Evolutionary conservation across 1,139 yeast genomes (phyloP).

Genomic region (Saccharomyces uvarum): DNA sequence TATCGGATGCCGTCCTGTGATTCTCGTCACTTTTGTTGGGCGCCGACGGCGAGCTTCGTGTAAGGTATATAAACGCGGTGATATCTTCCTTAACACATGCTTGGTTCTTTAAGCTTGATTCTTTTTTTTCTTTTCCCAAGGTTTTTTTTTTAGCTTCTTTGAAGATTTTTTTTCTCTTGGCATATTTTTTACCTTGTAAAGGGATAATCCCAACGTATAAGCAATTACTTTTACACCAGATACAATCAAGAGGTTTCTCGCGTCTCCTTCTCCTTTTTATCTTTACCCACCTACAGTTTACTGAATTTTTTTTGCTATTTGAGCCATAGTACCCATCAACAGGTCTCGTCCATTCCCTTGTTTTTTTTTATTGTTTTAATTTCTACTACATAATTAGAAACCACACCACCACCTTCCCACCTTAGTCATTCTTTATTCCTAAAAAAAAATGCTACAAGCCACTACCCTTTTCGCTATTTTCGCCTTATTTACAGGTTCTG

Average conservation of each 20-base stretch:
- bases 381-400: neutral
- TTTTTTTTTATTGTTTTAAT: neutral
- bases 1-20: neutral
- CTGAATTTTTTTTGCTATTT: constrained; percentile 1
- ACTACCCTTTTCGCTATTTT: constrained; percentile 1
- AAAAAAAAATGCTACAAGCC: neutral
- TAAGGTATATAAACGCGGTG: neutral
- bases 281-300: neutral
- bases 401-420: neutral
- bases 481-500: neutral
- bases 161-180: neutral
- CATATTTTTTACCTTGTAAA: neutral
- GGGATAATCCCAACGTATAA: neutral
- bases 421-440: constrained; percentile 1
- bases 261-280: neutral
- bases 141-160: neutral
- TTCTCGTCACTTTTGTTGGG: neutral
- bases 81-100: neutral
- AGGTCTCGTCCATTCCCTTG: constrained; percentile 8
- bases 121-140: neutral
- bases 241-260: neutral
- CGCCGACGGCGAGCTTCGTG: neutral
- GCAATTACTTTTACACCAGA: neutral
- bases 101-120: neutral
- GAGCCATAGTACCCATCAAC: constrained; percentile 5